Conservation (phyloP, 116 monocot species). For the Cymodocea nodosa region DNA sequence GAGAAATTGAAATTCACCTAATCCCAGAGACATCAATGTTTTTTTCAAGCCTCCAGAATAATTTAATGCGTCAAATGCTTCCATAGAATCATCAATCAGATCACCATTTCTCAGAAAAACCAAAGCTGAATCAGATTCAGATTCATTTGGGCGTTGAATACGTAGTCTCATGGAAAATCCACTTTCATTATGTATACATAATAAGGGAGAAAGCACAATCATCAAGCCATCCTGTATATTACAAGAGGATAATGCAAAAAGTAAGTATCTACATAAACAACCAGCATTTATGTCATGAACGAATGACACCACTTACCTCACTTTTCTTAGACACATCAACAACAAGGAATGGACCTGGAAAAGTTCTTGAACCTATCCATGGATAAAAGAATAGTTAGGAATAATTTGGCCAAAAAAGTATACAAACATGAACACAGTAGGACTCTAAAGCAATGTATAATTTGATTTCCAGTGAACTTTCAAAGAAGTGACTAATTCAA, state of each 20-base stretch:
- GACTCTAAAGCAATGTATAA: too few relatives aligned
- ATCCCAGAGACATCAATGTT: conserved; percentile 54
- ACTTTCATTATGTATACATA: conserved; percentile 67
- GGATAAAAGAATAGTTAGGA: neutral
- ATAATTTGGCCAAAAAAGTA: too few relatives aligned
- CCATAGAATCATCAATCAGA: conserved; percentile 65
- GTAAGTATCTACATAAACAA: neutral
- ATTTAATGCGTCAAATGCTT: conserved; percentile 59
- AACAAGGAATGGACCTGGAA: conserved; percentile 74
- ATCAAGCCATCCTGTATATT: conserved; percentile 47
- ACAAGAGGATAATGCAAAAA: neutral
- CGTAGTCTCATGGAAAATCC: conserved; percentile 52
- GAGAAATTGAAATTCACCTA: conserved; percentile 29
- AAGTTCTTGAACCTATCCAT: conserved; percentile 57
- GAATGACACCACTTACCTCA: conserved; percentile 35
- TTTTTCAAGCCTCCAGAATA: conserved; percentile 51
- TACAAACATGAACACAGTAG: too few relatives aligned
- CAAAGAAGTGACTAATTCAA: too few relatives aligned
- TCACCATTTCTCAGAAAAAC: conserved; percentile 43
- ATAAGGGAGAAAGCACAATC: conserved; percentile 52
- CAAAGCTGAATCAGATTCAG: conserved; percentile 35
- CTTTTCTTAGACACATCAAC: conserved; percentile 40
- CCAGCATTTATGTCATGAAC: neutral
- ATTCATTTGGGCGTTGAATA: conserved; percentile 44
- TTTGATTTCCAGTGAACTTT: too few relatives aligned